Evolutionary conservation across 352 stramenopile species (phyloP), one percentile per base, ranked within the genome.

Genomic region (Thraustochytrium striatum): DNA sequence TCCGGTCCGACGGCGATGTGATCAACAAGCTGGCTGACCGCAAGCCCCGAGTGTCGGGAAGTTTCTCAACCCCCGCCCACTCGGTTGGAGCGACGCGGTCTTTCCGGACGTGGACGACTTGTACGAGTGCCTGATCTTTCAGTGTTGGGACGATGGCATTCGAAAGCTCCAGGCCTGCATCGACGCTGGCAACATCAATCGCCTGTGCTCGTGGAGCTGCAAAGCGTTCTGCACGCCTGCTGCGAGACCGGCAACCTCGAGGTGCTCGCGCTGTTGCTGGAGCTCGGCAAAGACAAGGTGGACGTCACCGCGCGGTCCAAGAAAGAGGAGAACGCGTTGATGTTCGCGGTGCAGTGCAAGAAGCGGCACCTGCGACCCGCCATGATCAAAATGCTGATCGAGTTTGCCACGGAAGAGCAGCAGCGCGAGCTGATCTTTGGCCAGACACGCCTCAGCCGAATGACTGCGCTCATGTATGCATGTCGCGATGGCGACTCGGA

Each of bases 131-230:
- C 1, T 79, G 19, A 28, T 79, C 47, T 79, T 62, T 38, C 59
- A 38, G 25, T 62, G 21, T n/a, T 32, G 55, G 8, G 8, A 21
- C 55, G 8, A n/a, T 8, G 55, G 55, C 55, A 62, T 62, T 55
- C 47, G 25, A 25, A 25, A 55, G 47, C 35, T 70, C 21, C 35
- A 53, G 21, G 21, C 35, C 36, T 30, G 2, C 3, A 9, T 21
- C 47, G 47, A 16, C 25, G 47, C 16, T 55, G 47, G 16, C 16
- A 52, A 53, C 41, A 9, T 79, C 7, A 79, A 79, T 9, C 69
- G 50, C n/a, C 33, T 61, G 3, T 79, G 69, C 30, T 79, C 69
- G 13, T 79, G 69, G 69, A 79, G 69, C 32, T 47, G 52, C n/a
- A 25, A 21, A 79, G 35, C n/a, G 52, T 55, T 16, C 55, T 79